Evolutionary conservation across 768 basidiomycete species (phyloP).

Genomic region (Tricholoma terreum): DNA sequence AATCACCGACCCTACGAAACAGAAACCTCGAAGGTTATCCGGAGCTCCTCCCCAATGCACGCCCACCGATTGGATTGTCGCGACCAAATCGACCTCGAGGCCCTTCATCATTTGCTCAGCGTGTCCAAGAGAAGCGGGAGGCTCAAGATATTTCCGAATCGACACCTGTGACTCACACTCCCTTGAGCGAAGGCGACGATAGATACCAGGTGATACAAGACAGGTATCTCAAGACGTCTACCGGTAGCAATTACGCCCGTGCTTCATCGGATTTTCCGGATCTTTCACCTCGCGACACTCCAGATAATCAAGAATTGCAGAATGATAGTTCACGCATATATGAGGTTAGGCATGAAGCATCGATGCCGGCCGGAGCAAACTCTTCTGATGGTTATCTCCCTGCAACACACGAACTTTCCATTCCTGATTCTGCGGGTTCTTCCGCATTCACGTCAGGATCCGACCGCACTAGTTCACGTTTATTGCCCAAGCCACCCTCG

Average conservation of each 20-base stretch:
- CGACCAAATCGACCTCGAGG: slow-evolving; percentile 5
- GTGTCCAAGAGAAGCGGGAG: slow-evolving; percentile 41
- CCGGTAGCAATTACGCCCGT: neutral
- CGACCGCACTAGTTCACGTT: slow-evolving; percentile 7
- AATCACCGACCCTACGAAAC: neutral
- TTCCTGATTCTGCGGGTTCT: neutral
- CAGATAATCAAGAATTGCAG: neutral
- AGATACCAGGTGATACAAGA: neutral
- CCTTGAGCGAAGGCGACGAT: neutral
- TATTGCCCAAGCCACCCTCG: slow-evolving; percentile 16
- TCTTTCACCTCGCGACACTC: neutral
- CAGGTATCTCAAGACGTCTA: neutral
- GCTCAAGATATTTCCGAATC: slow-evolving; percentile 9
- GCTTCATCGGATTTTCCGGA: neutral
- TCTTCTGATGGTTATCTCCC: neutral
- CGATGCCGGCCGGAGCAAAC: neutral
- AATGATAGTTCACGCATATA: neutral
- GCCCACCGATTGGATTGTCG: slow-evolving; percentile 1
- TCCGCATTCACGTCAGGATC: neutral
- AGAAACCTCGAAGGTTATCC: neutral
- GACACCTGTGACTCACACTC: neutral
- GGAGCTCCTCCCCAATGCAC: slow-evolving; percentile 5
- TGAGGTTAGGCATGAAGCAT: neutral
- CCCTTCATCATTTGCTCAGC: slow-evolving; percentile 40
- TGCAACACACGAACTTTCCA: neutral